A percentile compares a stretch with the other conserved stretches of the same genome.
phyloP scores from a whole-genome alignment of 2,329 filamentous ascomycete species.

The Aaosphaeria arxii region DNA sequence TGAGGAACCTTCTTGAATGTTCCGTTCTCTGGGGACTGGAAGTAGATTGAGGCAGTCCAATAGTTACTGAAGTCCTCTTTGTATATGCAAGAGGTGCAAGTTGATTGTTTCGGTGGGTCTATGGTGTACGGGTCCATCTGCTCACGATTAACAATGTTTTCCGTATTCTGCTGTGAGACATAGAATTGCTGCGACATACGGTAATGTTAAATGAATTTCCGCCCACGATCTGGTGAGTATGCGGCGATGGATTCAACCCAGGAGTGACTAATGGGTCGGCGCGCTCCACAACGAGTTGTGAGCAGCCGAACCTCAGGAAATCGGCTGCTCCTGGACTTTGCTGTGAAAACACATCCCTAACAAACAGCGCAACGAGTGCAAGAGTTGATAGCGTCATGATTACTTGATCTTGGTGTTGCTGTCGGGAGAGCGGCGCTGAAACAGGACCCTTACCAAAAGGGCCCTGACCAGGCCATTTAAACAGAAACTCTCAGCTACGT shows the following conservation, averaged over 20 bases:
- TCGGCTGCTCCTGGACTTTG: not conserved
- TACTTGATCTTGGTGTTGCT: not conserved
- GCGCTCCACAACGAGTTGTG: slow-evolving; percentile 13
- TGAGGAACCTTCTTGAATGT: slow-evolving; percentile 31
- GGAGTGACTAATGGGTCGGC: slow-evolving; percentile 12
- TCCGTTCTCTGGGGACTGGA: slow-evolving; percentile 29
- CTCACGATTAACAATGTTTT: not conserved
- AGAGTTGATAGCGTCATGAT: slow-evolving; percentile 5
- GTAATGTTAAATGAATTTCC: slow-evolving; percentile 14
- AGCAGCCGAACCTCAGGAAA: slow-evolving; percentile 13
- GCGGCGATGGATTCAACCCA: slow-evolving; percentile 9
- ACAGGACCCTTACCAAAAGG: not conserved
- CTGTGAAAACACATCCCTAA: slow-evolving; percentile 7
- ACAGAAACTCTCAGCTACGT: not conserved
- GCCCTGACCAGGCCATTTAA: not conserved
- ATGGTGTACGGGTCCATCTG: slow-evolving; percentile 16
- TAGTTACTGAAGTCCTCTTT: slow-evolving; percentile 36
- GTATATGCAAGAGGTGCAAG: slow-evolving; percentile 24
- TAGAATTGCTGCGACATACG: slow-evolving; percentile 1
- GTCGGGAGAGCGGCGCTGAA: not conserved
- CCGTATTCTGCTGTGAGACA: not conserved
- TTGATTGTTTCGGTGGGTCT: slow-evolving; percentile 14
- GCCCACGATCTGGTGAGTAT: slow-evolving; percentile 13
- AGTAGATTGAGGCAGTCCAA: slow-evolving; percentile 33
- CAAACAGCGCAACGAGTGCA: slow-evolving; percentile 4